These are phyloP conservation scores for Chalciporus piperatus DNA, from an alignment of 768 basidiomycete genomes.

Conservation along the genomic window DNA sequence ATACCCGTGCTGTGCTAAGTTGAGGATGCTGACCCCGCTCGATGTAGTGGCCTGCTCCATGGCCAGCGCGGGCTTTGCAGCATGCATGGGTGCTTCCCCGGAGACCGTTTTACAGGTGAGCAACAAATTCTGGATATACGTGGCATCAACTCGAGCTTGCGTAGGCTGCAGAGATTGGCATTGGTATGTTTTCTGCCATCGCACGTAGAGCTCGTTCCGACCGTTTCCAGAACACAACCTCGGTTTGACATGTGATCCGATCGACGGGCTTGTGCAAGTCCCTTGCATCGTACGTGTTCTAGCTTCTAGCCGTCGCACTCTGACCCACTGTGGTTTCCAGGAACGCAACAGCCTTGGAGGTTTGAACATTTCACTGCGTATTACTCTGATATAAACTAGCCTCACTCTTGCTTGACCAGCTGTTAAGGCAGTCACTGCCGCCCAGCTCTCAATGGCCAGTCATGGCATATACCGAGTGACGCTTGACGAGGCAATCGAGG, in stretches of 20 bases:
- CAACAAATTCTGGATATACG: not conserved
- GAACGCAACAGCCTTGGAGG: constrained; percentile 87
- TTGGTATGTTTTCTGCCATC: constrained; percentile 46
- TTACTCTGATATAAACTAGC: not conserved
- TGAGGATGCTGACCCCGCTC: not conserved
- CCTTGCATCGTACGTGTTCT: constrained; percentile 76
- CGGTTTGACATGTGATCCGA: constrained; percentile 91
- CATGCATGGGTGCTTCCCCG: constrained; percentile 89
- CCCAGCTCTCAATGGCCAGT: constrained; percentile 91
- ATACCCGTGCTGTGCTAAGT: not conserved
- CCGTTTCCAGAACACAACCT: constrained; percentile 67
- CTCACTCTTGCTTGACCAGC: constrained; percentile 42
- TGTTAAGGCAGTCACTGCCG: constrained; percentile 90
- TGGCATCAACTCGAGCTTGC: not conserved
- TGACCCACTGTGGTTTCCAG: constrained; percentile 31
- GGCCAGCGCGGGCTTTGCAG: constrained; percentile 92
- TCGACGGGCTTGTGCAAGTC: constrained; percentile 90
- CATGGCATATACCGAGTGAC: constrained; percentile 84
- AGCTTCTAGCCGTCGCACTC: not conserved
- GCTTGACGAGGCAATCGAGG: constrained; percentile 93
- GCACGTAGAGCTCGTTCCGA: constrained; percentile 3
- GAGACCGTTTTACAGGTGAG: constrained; percentile 76
- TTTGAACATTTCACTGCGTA: constrained; percentile 26
- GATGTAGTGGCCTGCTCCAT: constrained; percentile 84
- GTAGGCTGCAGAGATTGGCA: constrained; percentile 86